Conservation (phyloP, 1,139 yeast genomes). For the Kluyveromyces sp. region DNA sequence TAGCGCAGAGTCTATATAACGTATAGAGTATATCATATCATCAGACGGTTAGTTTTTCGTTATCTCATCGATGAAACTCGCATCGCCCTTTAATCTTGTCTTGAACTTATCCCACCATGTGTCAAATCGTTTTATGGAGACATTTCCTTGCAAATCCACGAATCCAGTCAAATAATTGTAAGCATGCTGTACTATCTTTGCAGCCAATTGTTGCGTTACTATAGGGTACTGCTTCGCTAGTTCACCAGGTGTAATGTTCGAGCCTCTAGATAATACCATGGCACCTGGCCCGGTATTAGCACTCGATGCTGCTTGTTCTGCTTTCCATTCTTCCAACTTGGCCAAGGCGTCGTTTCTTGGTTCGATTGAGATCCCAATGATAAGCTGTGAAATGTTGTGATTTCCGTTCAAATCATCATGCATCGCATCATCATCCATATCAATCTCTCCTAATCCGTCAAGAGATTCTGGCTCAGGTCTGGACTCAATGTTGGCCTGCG, state of each 20-base stretch:
- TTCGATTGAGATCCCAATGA: constrained; percentile 86
- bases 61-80: constrained; percentile 60
- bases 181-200: constrained; percentile 84
- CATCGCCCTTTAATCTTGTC: constrained; percentile 66
- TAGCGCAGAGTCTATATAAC: background rate
- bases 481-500: constrained; percentile 16
- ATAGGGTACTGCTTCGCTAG: constrained; percentile 31
- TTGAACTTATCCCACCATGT: constrained; percentile 95
- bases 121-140: constrained; percentile 82
- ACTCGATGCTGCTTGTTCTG: constrained; percentile 16
- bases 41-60: constrained; percentile 19
- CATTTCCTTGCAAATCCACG: constrained; percentile 68
- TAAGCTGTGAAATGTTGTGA: constrained; percentile 35
- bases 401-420: constrained; percentile 31
- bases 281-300: constrained; percentile 16
- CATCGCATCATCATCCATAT: constrained; percentile 33
- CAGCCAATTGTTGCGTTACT: constrained; percentile 53
- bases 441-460: constrained; percentile 36
- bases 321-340: constrained; percentile 27
- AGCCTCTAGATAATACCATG: constrained; percentile 30
- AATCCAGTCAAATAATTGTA: constrained; percentile 86
- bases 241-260: constrained; percentile 31
- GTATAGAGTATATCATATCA: background rate
- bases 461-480: constrained; percentile 22
- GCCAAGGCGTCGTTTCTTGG: constrained; percentile 39